Conservation (phyloP, 2,329 filamentous ascomycete genomes). For the Rosellinia necatrix region DNA sequence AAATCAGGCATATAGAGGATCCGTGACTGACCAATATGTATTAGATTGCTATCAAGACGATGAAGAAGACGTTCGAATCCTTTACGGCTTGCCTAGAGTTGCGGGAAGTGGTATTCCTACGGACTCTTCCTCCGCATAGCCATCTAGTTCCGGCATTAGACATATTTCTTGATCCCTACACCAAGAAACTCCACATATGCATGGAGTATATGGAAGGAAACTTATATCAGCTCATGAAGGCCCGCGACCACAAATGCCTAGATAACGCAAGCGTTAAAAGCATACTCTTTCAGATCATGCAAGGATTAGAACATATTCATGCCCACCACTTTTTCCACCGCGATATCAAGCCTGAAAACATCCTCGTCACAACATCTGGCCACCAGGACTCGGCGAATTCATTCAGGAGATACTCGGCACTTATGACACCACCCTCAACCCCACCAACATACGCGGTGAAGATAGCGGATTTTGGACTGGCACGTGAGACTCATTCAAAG, state of each 20-base stretch:
- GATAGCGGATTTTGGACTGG: conserved; percentile 96
- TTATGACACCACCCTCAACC: conserved; percentile 93
- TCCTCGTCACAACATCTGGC: conserved; percentile 89
- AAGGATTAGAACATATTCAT: conserved; percentile 95
- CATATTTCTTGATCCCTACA: conserved; percentile 96
- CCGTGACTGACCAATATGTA: conserved; percentile 19
- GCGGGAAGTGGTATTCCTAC: conserved; percentile 94
- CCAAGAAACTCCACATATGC: conserved; percentile 93
- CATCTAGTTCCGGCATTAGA: conserved; percentile 97
- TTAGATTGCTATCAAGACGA: conserved; percentile 98
- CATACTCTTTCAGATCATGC: conserved; percentile 95
- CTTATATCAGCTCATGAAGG: conserved; percentile 98
- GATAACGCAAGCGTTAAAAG: conserved; percentile 94
- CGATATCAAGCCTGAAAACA: conserved; percentile 99
- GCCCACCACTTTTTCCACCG: conserved; percentile 97
- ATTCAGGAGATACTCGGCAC: conserved; percentile 88
- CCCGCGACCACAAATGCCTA: conserved; percentile 90
- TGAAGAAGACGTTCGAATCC: conserved; percentile 99
- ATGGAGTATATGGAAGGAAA: conserved; percentile 99
- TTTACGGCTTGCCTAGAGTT: conserved; percentile 89
- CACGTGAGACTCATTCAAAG: conserved; percentile 96
- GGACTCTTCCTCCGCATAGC: conserved; percentile 82
- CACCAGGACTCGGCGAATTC: conserved; percentile 81
- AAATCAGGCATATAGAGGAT: not conserved
- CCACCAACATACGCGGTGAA: conserved; percentile 95